Conservation (phyloP, 139 green algal genomes). For the Nannochloris sp. region DNA sequence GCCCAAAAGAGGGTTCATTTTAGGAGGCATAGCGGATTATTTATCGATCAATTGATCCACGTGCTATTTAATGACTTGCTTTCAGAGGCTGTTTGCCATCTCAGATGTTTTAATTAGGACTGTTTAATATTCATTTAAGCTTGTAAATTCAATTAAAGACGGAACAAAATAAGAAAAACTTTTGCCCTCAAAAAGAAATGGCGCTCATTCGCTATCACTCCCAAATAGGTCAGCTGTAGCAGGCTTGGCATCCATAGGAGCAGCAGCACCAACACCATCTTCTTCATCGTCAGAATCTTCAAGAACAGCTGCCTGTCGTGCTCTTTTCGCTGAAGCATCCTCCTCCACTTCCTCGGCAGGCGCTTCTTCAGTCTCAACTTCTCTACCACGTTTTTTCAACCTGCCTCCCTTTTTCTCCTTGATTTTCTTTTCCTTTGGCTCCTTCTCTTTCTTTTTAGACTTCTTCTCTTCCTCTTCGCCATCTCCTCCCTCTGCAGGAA, state of each 20-base stretch:
- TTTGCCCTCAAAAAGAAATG: no score
- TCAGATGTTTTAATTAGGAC: no score
- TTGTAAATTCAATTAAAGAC: no score
- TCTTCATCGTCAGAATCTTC: neutral
- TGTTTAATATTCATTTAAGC: no score
- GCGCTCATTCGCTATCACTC: neutral
- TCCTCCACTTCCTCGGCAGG: neutral
- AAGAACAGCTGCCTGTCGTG: neutral
- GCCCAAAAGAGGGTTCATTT: no score
- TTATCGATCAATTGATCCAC: no score
- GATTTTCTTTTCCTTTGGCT: neutral
- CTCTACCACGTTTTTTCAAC: neutral
- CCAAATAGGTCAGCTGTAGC: no score
- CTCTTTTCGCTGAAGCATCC: neutral
- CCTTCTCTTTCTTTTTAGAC: neutral
- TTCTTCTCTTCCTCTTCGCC: neutral
- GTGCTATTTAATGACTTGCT: no score
- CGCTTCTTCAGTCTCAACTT: neutral
- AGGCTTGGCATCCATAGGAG: neutral
- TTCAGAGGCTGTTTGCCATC: no score
- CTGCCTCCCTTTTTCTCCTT: neutral
- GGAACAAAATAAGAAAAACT: no score
- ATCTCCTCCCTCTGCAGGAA: neutral
- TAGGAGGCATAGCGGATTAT: no score
- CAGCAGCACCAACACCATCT: neutral